phyloP scores from a whole-genome alignment of 768 basidiomycete species.

The Suillus ampliporus region DNA sequence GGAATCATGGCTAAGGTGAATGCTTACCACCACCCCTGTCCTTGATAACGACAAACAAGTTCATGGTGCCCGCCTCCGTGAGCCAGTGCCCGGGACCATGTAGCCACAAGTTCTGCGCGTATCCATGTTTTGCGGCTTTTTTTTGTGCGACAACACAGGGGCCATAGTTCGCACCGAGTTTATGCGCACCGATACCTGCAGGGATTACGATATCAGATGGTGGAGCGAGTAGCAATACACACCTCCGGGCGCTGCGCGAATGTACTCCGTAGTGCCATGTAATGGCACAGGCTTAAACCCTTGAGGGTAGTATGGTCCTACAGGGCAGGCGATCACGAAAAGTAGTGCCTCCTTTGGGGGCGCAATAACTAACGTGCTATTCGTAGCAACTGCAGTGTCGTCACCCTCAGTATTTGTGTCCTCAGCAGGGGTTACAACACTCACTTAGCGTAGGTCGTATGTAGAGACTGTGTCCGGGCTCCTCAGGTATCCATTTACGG shows the following conservation, averaged over 20 bases:
- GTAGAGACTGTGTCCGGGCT: constrained; percentile 90
- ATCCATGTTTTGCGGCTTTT: constrained; percentile 74
- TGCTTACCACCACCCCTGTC: constrained; percentile 65
- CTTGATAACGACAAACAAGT: constrained; percentile 84
- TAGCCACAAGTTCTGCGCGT: constrained; percentile 90
- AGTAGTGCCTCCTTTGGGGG: constrained; percentile 72
- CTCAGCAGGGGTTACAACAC: constrained; percentile 16
- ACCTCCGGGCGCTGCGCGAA: constrained; percentile 89
- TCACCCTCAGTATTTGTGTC: constrained; percentile 12
- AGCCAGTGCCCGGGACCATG: constrained; percentile 64
- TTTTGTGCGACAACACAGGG: constrained; percentile 87
- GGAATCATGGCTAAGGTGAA: constrained; percentile 1
- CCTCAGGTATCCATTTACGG: constrained; percentile 88
- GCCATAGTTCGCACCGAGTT: constrained; percentile 88
- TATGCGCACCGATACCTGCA: constrained; percentile 83
- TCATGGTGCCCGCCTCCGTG: constrained; percentile 89
- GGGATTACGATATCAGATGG: constrained; percentile 12
- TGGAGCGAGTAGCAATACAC: background rate
- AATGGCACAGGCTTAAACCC: constrained; percentile 94
- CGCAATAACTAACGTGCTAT: constrained; percentile 49
- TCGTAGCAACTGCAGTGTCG: constrained; percentile 69
- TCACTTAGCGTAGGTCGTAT: constrained; percentile 79
- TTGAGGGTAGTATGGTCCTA: constrained; percentile 81
- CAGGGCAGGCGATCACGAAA: constrained; percentile 65
- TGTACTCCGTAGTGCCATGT: constrained; percentile 80